Evolutionary conservation across 192 early-diverging fungal genomes (phyloP).

Genomic region (Allomyces arbusculus): DNA sequence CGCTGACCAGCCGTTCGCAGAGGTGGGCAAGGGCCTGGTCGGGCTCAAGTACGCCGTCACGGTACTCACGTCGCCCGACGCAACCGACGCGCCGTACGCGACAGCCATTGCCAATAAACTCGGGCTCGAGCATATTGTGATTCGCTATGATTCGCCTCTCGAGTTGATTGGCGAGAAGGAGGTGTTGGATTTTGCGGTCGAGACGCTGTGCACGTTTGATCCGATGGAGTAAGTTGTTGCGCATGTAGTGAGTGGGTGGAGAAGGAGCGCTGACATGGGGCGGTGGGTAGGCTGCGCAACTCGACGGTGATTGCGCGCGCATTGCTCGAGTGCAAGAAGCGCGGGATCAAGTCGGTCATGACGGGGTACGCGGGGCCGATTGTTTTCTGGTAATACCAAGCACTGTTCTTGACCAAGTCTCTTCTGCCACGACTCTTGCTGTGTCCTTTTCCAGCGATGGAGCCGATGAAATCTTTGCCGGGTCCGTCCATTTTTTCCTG

Average conservation of each 20-base stretch:
- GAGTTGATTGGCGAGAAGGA: conserved; percentile 9
- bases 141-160: conserved; percentile 20
- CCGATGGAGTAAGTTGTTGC: conserved; percentile 28
- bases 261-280: too few species aligned
- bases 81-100: conserved; percentile 32
- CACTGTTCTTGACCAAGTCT: too few species aligned
- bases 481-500: conserved; percentile 2
- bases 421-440: too few species aligned
- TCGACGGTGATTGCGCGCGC: conserved; percentile 32
- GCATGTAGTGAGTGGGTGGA: neutral
- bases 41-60: conserved; percentile 27
- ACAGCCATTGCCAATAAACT: conserved; percentile 19
- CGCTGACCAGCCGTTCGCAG: conserved; percentile 1
- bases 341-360: conserved; percentile 23
- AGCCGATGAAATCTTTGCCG: conserved; percentile 52
- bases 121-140: conserved; percentile 20
- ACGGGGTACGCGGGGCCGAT: conserved; percentile 13
- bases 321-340: conserved; percentile 16
- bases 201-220: conserved; percentile 38
- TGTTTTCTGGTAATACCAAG: too few species aligned
- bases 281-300: conserved; percentile 20
- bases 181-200: conserved; percentile 25
- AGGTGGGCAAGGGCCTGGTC: conserved; percentile 10
- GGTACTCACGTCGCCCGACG: conserved; percentile 19
- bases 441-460: conserved; percentile 12